Evolutionary conservation across 495 filamentous ascomycete species (phyloP).

Genomic region (Schizothecium vesticola): DNA sequence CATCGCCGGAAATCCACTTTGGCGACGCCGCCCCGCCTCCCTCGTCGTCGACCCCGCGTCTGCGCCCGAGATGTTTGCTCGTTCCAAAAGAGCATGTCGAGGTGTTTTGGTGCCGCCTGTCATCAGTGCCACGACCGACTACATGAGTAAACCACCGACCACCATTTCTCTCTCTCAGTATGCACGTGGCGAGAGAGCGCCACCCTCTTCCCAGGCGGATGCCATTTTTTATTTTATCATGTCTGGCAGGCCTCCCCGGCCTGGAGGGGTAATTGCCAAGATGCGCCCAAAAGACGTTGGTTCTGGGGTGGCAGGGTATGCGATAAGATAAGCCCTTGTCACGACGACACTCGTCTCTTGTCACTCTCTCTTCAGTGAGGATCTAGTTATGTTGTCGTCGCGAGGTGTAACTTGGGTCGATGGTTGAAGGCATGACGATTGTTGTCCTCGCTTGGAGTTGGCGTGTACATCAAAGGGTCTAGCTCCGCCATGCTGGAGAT

Average conservation of each 20-base stretch:
- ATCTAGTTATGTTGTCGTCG: not conserved
- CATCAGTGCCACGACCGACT: not conserved
- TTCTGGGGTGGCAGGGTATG: not conserved
- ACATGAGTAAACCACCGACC: not conserved
- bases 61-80: not conserved
- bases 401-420: not conserved
- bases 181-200: not conserved
- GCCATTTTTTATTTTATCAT: not conserved
- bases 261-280: not conserved
- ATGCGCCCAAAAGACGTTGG: conserved; percentile 1
- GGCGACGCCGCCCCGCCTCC: not conserved
- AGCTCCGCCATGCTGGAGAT: not conserved
- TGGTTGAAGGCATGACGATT: not conserved
- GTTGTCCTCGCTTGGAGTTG: not conserved
- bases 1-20: not conserved
- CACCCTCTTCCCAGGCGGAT: not conserved
- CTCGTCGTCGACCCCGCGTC: not conserved
- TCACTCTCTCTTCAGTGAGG: not conserved
- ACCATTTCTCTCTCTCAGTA: not conserved
- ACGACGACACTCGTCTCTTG: not conserved
- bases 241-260: conserved; percentile 3
- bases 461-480: too few relatives aligned
- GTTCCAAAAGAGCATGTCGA: not conserved
- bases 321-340: not conserved
- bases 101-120: not conserved